A percentile compares a stretch with the other conserved stretches of the same genome.
phyloP scores from a whole-genome alignment of 352 stramenopile species.

The Pythium rishiriense region DNA sequence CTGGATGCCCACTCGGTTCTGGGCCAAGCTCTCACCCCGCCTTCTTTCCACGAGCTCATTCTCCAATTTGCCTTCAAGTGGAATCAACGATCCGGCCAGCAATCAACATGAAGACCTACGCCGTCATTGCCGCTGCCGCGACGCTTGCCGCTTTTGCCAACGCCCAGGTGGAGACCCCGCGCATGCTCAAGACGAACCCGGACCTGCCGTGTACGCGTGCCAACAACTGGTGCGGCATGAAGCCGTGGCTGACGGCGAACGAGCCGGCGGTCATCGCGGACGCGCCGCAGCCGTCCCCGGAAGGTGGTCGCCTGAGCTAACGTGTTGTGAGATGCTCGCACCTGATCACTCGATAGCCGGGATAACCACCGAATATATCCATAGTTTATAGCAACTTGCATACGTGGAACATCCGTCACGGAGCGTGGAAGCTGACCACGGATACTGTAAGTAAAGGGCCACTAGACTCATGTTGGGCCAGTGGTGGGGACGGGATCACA shows the following conservation, averaged over 20 bases:
- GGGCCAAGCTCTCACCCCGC: no score
- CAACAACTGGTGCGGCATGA: constrained; percentile 1
- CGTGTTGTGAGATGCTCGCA: no score
- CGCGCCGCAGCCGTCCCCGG: not conserved
- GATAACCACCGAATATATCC: no score
- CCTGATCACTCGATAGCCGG: no score
- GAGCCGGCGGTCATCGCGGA: not conserved
- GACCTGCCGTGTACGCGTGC: not conserved
- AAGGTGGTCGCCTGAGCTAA: not conserved
- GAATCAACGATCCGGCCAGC: not conserved
- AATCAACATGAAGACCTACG: not conserved
- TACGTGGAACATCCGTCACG: no score
- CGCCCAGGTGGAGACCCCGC: not conserved
- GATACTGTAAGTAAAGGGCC: no score
- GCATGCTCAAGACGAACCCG: not conserved
- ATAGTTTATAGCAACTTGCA: no score
- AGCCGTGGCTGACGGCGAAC: not conserved
- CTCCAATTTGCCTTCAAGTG: not conserved
- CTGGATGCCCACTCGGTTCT: no score
- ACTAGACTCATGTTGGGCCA: no score
- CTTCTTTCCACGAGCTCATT: no score
- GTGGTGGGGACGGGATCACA: no score
- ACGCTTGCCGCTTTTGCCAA: not conserved
- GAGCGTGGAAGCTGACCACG: no score
- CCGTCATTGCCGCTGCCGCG: not conserved